These are phyloP conservation scores for Saccharomycopsis sp. DNA, from an alignment of 805 yeast genomes.

Conservation along the genomic window DNA sequence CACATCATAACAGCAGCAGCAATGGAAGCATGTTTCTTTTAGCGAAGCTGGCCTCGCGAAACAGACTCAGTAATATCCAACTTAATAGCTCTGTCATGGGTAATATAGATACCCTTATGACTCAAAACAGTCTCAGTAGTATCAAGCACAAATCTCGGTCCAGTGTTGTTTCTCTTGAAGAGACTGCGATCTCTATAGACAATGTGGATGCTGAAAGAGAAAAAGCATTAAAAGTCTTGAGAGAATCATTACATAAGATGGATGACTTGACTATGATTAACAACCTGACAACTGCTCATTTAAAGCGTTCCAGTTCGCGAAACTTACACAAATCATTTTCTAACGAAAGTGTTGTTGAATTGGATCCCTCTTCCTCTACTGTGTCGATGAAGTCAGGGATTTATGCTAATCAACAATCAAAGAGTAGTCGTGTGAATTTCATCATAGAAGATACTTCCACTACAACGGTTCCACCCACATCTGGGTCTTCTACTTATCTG, in stretches of 20 bases:
- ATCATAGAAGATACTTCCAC: not conserved
- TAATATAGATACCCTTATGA: not conserved
- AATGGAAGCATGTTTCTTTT: not conserved
- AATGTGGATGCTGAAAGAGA: constrained; percentile 7
- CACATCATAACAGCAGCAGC: not conserved
- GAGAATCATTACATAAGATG: constrained; percentile 11
- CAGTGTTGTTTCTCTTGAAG: not conserved
- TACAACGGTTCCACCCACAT: not conserved
- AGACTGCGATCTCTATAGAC: not conserved
- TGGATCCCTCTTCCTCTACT: not conserved
- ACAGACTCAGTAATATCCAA: not conserved
- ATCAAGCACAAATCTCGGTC: not conserved
- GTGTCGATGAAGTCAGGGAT: not conserved
- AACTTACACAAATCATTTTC: not conserved
- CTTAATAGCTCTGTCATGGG: not conserved
- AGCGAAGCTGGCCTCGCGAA: not conserved
- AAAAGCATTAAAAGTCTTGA: constrained; percentile 9
- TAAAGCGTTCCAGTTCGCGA: constrained; percentile 1
- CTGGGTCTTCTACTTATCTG: not conserved
- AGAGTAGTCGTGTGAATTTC: not conserved
- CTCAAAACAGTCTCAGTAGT: constrained; percentile 1
- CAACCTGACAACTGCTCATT: not conserved
- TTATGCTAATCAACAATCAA: not conserved
- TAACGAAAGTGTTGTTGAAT: not conserved
- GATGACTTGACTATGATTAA: not conserved